Percentiles rank a stretch among this genome's conserved stretches.
Conservation (phyloP, 352 stramenopile species). For the Phytophthora sp. region DNA sequence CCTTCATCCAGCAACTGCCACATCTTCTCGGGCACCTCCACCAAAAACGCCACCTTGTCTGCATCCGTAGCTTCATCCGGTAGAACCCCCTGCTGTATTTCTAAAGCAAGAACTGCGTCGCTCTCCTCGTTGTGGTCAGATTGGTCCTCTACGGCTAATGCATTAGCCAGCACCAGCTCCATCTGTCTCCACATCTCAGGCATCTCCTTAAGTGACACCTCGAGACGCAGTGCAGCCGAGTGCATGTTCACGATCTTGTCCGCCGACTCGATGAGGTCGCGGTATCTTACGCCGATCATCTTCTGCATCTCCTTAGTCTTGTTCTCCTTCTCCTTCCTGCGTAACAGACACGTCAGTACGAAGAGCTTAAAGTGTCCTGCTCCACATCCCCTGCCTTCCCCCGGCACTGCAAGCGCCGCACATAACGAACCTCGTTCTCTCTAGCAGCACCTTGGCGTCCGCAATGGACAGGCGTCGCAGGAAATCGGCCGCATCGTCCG, state of each 20-base stretch:
- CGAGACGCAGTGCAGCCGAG: constrained; percentile 81
- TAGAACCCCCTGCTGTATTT: not conserved
- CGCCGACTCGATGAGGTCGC: constrained; percentile 93
- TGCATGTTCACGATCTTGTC: constrained; percentile 95
- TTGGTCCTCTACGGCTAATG: constrained; percentile 32
- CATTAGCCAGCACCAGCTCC: constrained; percentile 44
- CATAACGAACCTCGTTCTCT: constrained; percentile 66
- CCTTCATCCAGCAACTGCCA: constrained; percentile 75
- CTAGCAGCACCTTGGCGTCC: constrained; percentile 84
- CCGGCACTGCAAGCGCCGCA: not conserved
- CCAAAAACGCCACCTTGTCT: constrained; percentile 59
- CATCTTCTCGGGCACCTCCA: constrained; percentile 67
- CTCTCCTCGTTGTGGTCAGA: not conserved
- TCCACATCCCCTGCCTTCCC: not conserved
- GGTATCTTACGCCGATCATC: constrained; percentile 93
- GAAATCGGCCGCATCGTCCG: constrained; percentile 57
- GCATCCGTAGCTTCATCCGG: constrained; percentile 1
- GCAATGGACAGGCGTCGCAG: constrained; percentile 80
- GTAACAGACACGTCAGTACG: not conserved
- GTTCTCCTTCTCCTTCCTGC: constrained; percentile 82
- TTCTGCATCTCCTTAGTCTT: constrained; percentile 93
- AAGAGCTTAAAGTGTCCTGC: not conserved
- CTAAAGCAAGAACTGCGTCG: not conserved
- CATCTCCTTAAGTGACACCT: constrained; percentile 86
- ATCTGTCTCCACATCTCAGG: constrained; percentile 79